phyloP scores from a whole-genome alignment of 192 early-diverging fungal species.

The Neocallimastix lanati region DNA sequence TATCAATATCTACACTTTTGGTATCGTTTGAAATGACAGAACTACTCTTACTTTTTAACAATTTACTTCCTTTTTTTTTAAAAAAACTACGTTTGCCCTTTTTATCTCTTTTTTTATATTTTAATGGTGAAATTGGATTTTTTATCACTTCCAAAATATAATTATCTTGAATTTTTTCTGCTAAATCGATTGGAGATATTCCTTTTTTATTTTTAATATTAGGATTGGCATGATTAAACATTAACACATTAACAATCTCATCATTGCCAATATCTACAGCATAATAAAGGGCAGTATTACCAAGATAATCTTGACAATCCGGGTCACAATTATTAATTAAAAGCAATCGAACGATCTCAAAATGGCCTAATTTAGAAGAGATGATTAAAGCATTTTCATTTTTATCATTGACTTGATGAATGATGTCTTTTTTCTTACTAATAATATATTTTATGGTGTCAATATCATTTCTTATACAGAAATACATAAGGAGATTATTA shows the following conservation, averaged over 20 bases:
- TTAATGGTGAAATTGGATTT: not conserved
- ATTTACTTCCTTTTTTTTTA: too few relatives aligned
- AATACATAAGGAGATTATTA: not conserved
- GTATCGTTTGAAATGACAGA: too few relatives aligned
- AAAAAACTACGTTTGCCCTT: too few relatives aligned
- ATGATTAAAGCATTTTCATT: not conserved
- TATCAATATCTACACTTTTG: too few relatives aligned
- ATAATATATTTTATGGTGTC: not conserved
- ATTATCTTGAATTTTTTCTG: not conserved
- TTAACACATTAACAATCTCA: not conserved
- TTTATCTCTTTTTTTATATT: not conserved
- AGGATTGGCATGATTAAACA: not conserved
- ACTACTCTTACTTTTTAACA: too few relatives aligned
- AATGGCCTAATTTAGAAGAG: not conserved
- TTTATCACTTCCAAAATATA: not conserved
- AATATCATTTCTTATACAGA: not conserved
- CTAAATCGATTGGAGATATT: not conserved
- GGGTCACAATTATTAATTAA: not conserved
- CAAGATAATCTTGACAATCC: not conserved
- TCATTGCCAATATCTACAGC: not conserved
- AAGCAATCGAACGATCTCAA: not conserved
- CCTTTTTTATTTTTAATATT: not conserved
- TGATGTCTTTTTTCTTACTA: not conserved
- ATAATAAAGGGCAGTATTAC: not conserved
- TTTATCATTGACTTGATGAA: not conserved